These are phyloP conservation scores for Cystobasidium sp. DNA, from an alignment of 1,284 basidiomycete species.

Conservation along the genomic window DNA sequence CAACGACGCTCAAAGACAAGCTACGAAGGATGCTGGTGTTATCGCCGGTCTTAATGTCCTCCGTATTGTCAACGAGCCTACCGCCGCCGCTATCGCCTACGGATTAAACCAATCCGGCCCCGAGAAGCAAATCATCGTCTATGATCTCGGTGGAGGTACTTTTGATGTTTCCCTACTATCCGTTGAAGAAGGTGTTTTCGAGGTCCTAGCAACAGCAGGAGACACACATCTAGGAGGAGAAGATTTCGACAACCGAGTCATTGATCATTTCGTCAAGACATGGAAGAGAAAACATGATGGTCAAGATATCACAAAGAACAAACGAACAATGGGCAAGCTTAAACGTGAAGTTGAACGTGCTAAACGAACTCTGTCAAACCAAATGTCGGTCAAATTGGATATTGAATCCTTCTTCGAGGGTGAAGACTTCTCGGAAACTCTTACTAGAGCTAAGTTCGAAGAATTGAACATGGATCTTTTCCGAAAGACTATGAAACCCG, in stretches of 20 bases:
- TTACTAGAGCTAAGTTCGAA: slow-evolving; percentile 98
- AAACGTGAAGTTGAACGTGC: slow-evolving; percentile 99
- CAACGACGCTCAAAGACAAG: slow-evolving; percentile 95
- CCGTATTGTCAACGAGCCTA: slow-evolving; percentile 96
- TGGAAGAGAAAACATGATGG: slow-evolving; percentile 92
- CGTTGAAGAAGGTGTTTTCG: slow-evolving; percentile 98
- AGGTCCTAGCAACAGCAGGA: slow-evolving; percentile 98
- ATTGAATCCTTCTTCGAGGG: slow-evolving; percentile 88
- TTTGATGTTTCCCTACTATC: slow-evolving; percentile 98
- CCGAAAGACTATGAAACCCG: slow-evolving; percentile 99
- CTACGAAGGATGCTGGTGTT: slow-evolving; percentile 90
- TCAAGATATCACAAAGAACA: slow-evolving; percentile 72
- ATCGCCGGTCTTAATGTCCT: slow-evolving; percentile 90
- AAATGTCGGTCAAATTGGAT: slow-evolving; percentile 73
- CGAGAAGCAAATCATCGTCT: slow-evolving; percentile 93
- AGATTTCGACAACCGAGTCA: slow-evolving; percentile 93
- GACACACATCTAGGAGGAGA: slow-evolving; percentile 99
- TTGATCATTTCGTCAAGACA: slow-evolving; percentile 85
- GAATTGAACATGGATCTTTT: slow-evolving; percentile 98
- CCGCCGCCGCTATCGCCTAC: slow-evolving; percentile 92
- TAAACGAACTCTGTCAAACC: slow-evolving; percentile 89
- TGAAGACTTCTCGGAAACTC: slow-evolving; percentile 94
- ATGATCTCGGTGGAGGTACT: slow-evolving; percentile 98
- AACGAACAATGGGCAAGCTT: slow-evolving; percentile 86
- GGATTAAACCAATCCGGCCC: slow-evolving; percentile 87